Conservation (phyloP, 2,329 filamentous ascomycete genomes). For the Aspergillus eucalypticola region DNA sequence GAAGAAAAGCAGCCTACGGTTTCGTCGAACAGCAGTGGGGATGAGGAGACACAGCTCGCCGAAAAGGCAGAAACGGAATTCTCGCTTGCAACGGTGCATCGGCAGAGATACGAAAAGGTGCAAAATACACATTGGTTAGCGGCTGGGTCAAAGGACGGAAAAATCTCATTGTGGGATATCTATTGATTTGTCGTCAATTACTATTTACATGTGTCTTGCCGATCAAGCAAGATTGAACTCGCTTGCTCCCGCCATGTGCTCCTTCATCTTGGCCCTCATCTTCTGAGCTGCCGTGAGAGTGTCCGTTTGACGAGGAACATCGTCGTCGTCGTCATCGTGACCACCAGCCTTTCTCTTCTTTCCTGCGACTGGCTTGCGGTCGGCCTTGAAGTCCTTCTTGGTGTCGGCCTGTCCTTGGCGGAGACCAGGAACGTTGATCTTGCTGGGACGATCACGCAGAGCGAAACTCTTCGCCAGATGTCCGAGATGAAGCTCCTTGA, state of each 20-base stretch:
- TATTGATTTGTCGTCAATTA: constrained; percentile 57
- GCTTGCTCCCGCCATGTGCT: constrained; percentile 53
- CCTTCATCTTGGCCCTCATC: constrained; percentile 56
- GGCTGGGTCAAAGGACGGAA: constrained; percentile 90
- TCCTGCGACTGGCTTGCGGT: constrained; percentile 38
- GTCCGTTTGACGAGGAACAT: constrained; percentile 34
- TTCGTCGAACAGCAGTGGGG: not conserved
- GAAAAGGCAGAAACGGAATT: constrained; percentile 8
- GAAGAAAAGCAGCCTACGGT: not conserved
- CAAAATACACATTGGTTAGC: constrained; percentile 82
- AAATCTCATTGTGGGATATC: constrained; percentile 92
- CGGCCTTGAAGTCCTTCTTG: constrained; percentile 50
- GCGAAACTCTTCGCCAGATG: constrained; percentile 94
- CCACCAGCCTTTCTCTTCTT: constrained; percentile 38
- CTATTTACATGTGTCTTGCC: constrained; percentile 28
- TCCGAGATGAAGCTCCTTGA: constrained; percentile 84
- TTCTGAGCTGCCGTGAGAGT: constrained; percentile 51
- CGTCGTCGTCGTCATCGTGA: constrained; percentile 28
- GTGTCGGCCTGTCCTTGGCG: constrained; percentile 51
- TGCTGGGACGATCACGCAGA: constrained; percentile 81
- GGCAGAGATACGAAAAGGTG: constrained; percentile 64
- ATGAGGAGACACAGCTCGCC: constrained; percentile 8
- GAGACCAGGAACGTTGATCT: constrained; percentile 62
- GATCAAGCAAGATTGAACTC: constrained; percentile 60
- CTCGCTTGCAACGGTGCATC: constrained; percentile 57